These are phyloP conservation scores for Candida andamanensis DNA, from an alignment of 805 yeast genomes.

Conservation along the genomic window DNA sequence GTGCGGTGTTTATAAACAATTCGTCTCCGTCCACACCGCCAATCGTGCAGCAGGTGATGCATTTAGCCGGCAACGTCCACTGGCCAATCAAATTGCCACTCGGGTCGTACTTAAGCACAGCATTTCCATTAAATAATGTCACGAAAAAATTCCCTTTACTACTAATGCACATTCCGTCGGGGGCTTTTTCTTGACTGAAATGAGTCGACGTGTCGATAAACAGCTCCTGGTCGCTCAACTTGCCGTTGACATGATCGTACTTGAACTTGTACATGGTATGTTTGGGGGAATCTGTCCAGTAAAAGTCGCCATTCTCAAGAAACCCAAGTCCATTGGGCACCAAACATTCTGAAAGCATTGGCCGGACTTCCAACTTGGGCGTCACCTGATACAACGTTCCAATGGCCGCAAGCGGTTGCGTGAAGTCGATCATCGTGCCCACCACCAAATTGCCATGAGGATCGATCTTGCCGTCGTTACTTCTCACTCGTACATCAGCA, in stretches of 20 bases:
- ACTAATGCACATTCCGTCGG: constrained; percentile 75
- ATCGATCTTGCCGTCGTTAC: constrained; percentile 82
- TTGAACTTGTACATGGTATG: constrained; percentile 33
- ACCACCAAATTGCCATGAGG: constrained; percentile 73
- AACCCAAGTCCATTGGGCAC: constrained; percentile 67
- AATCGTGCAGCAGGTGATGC: constrained; percentile 62
- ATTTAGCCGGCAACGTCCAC: constrained; percentile 52
- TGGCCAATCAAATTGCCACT: constrained; percentile 49
- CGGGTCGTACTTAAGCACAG: constrained; percentile 50
- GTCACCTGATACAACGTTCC: constrained; percentile 46
- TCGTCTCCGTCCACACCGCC: constrained; percentile 58
- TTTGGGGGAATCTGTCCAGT: constrained; percentile 39
- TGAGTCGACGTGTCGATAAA: constrained; percentile 26
- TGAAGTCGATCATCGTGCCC: constrained; percentile 71
- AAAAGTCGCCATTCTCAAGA: constrained; percentile 24
- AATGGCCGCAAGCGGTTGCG: constrained; percentile 23
- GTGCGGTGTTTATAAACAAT: constrained; percentile 66
- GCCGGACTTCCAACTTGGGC: constrained; percentile 23
- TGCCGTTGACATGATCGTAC: constrained; percentile 26
- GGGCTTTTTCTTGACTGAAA: constrained; percentile 36
- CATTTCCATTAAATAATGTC: constrained; percentile 60
- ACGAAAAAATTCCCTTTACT: constrained; percentile 51
- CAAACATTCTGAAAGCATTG: constrained; percentile 30
- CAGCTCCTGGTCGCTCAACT: constrained; percentile 23
- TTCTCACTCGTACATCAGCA: constrained; percentile 29